Evolutionary conservation across 352 stramenopile species (phyloP).

Genomic region (Phytophthora tubulina): DNA sequence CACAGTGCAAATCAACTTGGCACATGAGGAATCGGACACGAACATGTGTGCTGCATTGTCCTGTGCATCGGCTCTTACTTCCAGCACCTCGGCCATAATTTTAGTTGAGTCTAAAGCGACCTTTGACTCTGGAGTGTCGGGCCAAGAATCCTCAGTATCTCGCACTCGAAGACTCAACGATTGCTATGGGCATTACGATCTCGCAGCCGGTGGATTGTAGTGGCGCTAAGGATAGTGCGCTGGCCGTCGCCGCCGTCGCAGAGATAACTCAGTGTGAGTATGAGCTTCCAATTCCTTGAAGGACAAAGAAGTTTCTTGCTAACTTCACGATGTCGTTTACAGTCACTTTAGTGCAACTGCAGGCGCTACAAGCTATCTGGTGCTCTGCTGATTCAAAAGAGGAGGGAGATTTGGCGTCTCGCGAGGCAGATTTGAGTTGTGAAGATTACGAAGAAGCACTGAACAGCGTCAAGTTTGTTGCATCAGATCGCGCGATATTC

Average conservation of each 20-base stretch:
- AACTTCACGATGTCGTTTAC: neutral
- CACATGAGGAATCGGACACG: neutral
- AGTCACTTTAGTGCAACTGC: slow-evolving; percentile 57
- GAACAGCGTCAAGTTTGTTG: slow-evolving; percentile 52
- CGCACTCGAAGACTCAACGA: neutral
- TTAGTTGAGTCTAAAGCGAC: slow-evolving; percentile 16
- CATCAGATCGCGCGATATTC: slow-evolving; percentile 60
- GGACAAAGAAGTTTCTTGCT: neutral
- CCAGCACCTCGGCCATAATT: slow-evolving; percentile 2
- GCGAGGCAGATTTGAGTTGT: slow-evolving; percentile 49
- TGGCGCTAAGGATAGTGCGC: slow-evolving; percentile 44
- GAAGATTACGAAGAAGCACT: slow-evolving; percentile 52
- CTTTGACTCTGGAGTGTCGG: slow-evolving; percentile 15
- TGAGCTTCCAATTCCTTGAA: neutral
- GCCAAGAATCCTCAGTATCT: neutral
- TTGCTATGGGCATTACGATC: slow-evolving; percentile 39
- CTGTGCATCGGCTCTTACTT: neutral
- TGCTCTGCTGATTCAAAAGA: neutral
- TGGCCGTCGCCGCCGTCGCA: slow-evolving; percentile 60
- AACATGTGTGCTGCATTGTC: slow-evolving; percentile 5
- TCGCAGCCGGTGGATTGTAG: slow-evolving; percentile 27
- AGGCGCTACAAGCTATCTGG: slow-evolving; percentile 43
- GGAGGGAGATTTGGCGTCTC: slow-evolving; percentile 9
- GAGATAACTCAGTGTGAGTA: slow-evolving; percentile 69
- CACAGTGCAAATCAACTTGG: slow-evolving; percentile 1